Evolutionary conservation across 208 protist genomes (phyloP).

Genomic region (Trypanosoma theileri): DNA sequence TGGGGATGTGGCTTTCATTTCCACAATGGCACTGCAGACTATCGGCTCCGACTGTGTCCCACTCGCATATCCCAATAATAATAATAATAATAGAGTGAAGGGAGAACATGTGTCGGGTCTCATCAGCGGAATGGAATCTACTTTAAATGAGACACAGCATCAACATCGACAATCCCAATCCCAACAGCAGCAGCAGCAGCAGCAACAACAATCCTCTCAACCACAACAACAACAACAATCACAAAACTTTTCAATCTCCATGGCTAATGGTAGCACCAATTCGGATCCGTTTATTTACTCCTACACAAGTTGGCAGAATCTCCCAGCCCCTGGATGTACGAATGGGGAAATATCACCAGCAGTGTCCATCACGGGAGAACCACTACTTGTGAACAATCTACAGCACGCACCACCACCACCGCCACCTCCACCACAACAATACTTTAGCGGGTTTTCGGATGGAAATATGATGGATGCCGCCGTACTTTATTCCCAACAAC

Average conservation of each 20-base stretch:
- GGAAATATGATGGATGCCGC: neutral
- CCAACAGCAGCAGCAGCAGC: neutral
- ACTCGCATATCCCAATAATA: neutral
- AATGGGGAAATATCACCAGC: neutral
- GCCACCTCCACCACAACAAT: neutral
- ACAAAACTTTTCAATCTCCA: neutral
- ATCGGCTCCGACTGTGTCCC: neutral
- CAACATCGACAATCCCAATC: neutral
- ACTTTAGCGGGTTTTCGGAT: neutral
- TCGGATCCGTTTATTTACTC: slow-evolving; percentile 14
- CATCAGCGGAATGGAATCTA: too few relatives aligned
- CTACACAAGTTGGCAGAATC: slow-evolving; percentile 4
- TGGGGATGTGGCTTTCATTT: too few relatives aligned
- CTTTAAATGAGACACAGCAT: neutral
- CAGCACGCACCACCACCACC: neutral
- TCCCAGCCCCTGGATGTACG: neutral
- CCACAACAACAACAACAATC: neutral
- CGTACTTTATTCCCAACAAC: too few relatives aligned
- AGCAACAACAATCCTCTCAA: too few relatives aligned
- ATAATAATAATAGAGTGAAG: neutral
- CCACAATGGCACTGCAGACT: too few relatives aligned
- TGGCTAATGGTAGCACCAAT: slow-evolving; percentile 7
- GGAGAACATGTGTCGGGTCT: too few relatives aligned
- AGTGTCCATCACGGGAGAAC: neutral
- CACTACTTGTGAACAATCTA: neutral